phyloP scores from a whole-genome alignment of 257 asterid species.

The Cordia subcordata region DNA sequence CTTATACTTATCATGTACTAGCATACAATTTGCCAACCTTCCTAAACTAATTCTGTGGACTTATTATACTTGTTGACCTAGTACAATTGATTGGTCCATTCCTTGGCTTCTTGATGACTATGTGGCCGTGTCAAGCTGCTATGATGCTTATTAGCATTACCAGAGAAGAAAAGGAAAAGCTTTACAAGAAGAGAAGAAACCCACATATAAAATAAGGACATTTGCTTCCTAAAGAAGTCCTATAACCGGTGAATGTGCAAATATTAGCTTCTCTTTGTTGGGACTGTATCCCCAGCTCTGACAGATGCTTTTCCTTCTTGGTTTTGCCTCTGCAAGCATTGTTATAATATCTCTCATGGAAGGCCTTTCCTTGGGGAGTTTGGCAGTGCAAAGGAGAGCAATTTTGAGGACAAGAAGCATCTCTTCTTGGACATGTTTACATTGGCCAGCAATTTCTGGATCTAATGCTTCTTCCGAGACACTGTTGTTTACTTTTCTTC shows the following conservation, averaged over 20 bases:
- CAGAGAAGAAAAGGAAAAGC: too few species aligned
- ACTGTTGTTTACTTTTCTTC: slow-evolving; percentile 34
- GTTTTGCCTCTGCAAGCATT: slow-evolving; percentile 88
- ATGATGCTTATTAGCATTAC: too few species aligned
- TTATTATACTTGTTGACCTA: too few species aligned
- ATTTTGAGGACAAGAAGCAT: slow-evolving; percentile 71
- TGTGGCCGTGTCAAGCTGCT: too few species aligned
- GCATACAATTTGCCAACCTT: too few species aligned
- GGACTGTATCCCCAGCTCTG: slow-evolving; percentile 56
- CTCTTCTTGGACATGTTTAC: slow-evolving; percentile 70
- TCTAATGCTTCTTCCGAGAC: slow-evolving; percentile 36
- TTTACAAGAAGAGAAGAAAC: too few species aligned
- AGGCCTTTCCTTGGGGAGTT: slow-evolving; percentile 73
- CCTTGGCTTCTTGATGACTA: too few species aligned
- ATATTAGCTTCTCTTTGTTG: slow-evolving; percentile 57
- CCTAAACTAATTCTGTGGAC: too few species aligned
- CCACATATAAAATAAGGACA: neutral
- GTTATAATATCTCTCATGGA: slow-evolving; percentile 72
- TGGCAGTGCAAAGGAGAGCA: slow-evolving; percentile 75
- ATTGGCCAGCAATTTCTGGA: slow-evolving; percentile 55
- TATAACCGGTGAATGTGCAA: slow-evolving; percentile 76
- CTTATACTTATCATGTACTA: too few species aligned
- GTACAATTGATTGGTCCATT: too few species aligned
- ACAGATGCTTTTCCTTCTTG: slow-evolving; percentile 69
- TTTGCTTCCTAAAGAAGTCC: slow-evolving; percentile 47